phyloP scores from a whole-genome alignment of 2,329 filamentous ascomycete species.

The Diaporthe capsici region DNA sequence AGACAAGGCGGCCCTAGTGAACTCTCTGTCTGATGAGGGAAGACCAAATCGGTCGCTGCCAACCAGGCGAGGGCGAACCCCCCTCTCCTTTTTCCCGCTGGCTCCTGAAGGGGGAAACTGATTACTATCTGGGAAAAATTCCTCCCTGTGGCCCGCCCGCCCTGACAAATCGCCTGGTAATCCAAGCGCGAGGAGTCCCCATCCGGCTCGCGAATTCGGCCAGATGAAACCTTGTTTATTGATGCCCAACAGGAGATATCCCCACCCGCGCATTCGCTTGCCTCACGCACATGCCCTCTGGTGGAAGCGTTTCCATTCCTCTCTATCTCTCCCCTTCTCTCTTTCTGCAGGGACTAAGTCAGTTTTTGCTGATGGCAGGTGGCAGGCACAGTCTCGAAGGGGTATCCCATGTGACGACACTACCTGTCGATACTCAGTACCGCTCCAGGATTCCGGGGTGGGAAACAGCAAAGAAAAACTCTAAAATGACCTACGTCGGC shows the following conservation, averaged over 20 bases:
- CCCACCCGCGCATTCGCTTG: not conserved
- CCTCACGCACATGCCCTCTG: not conserved
- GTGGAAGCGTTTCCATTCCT: not conserved
- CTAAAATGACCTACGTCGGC: not conserved
- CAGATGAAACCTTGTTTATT: conserved; percentile 15
- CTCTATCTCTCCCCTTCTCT: not conserved
- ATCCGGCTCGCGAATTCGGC: conserved; percentile 21
- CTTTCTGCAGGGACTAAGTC: not conserved
- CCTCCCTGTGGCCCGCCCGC: not conserved
- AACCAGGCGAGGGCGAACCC: not conserved
- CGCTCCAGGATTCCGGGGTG: not conserved
- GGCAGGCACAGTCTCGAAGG: not conserved
- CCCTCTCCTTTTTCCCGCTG: not conserved
- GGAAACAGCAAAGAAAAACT: not conserved
- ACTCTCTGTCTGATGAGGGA: not conserved
- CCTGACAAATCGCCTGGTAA: conserved; percentile 17
- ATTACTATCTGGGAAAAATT: not conserved
- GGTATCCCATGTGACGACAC: not conserved
- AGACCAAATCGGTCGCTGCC: not conserved
- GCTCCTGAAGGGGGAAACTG: not conserved
- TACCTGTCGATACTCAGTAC: not conserved
- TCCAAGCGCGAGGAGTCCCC: not conserved
- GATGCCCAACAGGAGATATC: conserved; percentile 6
- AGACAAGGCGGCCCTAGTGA: not conserved
- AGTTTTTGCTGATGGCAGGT: not conserved